Evolutionary conservation across 1,284 basidiomycete species (phyloP), one percentile per base, ranked within the genome.

Genomic region (Melampsora occidentalis): DNA sequence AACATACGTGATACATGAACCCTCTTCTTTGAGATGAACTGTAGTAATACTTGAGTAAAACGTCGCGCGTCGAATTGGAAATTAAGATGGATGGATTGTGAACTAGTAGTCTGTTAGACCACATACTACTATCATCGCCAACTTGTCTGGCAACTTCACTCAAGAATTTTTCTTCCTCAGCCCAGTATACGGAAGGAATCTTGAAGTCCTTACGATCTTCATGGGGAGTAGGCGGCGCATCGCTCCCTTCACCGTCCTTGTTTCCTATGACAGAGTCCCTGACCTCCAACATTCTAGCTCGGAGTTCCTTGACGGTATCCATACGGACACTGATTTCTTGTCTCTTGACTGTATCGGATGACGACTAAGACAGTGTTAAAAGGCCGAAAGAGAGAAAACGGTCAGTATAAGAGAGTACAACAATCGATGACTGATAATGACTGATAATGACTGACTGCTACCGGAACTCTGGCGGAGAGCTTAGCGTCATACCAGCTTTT

Each of bases 101-200:
- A 12, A 95, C 87, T 81, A 97, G 91, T 81, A 94, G 92, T 25
- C 95, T 93, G 80, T 96, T 92, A 82, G 92, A 90, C 83, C 97
- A 96, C 79, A 63, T 68, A 42, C 62, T 77, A 53, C 64, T 77
- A 46, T 77, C 68, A 53, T 77, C 75, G 35, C 66, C 59, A 46
- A 77, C 49, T 77, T 77, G 75, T 22, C 65, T 64, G 10, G 75
- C 68, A 49, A 77, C 68, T 61, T 77, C 75, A 49, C 62, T 63
- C 68, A 77, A 66, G 39, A 51, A 77, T 57, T 59, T 42, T 65
- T 77, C 75, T 33, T 69, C 68, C 22, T 70, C 61, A 49, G 62
- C 49, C 75, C 68, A 64, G 20, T 64, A 31, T 5, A 31, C 22
- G 3, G 35, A 70, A 18, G 53, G 49, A 25, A 48, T 66, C 48